Evolutionary conservation across 2,329 filamentous ascomycete genomes (phyloP).

Genomic region (Paramyrothecium sp.): DNA sequence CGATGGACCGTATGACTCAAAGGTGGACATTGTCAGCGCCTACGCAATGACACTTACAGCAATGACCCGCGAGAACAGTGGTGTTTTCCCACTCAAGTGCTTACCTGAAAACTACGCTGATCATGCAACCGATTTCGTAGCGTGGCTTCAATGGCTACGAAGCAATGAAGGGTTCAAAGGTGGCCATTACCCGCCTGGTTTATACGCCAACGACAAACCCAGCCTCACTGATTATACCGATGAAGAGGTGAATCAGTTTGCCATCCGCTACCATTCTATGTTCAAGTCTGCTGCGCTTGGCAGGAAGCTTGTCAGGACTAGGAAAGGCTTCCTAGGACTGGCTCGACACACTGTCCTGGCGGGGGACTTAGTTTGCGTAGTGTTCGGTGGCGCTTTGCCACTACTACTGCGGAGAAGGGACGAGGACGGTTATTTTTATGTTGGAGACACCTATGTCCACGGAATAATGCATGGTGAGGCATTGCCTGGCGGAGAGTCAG

Average conservation of each 20-base stretch:
- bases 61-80: neutral
- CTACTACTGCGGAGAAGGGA: neutral
- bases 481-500: neutral
- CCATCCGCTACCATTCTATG: neutral
- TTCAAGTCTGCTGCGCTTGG: neutral
- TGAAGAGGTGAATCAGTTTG: neutral
- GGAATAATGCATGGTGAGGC: constrained; percentile 2
- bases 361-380: neutral
- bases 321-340: neutral
- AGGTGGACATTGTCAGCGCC: neutral
- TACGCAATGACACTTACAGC: neutral
- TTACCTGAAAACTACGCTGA: neutral
- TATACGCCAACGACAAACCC: neutral
- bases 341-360: neutral
- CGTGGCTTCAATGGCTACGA: neutral
- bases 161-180: neutral
- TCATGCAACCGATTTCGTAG: neutral
- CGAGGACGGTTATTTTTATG: neutral
- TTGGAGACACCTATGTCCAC: neutral
- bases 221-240: neutral
- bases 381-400: neutral
- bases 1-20: neutral
- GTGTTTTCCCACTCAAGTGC: neutral
- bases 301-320: neutral
- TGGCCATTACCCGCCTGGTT: neutral